Evolutionary conservation across 2,329 filamentous ascomycete genomes (phyloP).

Genomic region (Hymenoscyphus salicellus): DNA sequence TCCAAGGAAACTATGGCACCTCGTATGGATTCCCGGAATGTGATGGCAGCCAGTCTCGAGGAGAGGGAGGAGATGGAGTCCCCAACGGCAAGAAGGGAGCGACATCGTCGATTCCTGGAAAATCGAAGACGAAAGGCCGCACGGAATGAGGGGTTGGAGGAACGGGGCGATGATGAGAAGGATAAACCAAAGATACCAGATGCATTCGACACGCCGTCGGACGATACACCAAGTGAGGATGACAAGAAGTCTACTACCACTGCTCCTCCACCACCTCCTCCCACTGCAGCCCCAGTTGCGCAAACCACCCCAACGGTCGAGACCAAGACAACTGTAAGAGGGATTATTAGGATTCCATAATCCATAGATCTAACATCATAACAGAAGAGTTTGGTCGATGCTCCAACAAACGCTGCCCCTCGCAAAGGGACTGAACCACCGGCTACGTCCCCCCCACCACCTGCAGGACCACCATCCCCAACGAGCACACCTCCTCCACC

Average conservation of each 20-base stretch:
- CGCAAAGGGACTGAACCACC: background rate
- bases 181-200: background rate
- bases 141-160: background rate
- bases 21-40: background rate
- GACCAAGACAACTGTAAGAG: background rate
- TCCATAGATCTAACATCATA: background rate
- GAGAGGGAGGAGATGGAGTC: background rate
- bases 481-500: background rate
- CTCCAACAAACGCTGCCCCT: background rate
- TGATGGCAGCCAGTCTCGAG: background rate
- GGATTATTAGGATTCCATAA: background rate
- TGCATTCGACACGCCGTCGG: background rate
- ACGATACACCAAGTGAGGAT: background rate
- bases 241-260: background rate
- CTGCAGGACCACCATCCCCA: background rate
- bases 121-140: background rate
- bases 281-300: background rate
- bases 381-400: background rate
- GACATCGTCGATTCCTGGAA: conserved; percentile 1
- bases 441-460: background rate
- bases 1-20: background rate
- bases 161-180: background rate
- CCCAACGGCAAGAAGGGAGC: background rate
- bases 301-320: background rate
- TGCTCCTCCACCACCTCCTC: background rate